phyloP scores from a whole-genome alignment of 768 basidiomycete genomes.

The Suillus subaureus region DNA sequence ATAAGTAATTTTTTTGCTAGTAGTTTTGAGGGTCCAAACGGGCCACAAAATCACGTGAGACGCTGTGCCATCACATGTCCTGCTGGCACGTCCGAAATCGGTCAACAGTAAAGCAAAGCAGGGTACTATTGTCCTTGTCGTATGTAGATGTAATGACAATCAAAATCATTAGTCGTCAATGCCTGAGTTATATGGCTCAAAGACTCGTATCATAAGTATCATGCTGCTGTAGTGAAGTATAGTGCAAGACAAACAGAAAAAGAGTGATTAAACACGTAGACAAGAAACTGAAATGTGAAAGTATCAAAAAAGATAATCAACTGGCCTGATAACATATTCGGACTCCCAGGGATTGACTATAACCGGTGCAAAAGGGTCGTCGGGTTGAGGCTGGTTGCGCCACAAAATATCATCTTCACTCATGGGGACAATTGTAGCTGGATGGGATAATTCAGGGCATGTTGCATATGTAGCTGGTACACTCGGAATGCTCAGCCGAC shows the following conservation, averaged over 20 bases:
- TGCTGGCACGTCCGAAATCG: no score
- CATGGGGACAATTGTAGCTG: not conserved
- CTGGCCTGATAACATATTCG: not conserved
- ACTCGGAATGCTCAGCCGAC: not conserved
- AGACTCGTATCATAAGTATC: not conserved
- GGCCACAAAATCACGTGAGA: no score
- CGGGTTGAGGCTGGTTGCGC: not conserved
- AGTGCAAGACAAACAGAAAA: not conserved
- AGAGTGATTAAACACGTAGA: not conserved
- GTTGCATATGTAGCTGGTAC: not conserved
- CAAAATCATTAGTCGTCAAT: not conserved
- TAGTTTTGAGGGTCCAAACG: no score
- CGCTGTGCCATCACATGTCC: no score
- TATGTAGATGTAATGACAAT: not conserved
- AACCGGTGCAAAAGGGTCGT: not conserved
- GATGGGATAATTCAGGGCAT: not conserved
- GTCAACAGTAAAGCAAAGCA: conserved; percentile 1
- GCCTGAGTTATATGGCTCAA: not conserved
- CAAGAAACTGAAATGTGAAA: not conserved
- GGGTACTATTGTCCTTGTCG: not conserved
- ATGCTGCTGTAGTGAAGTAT: not conserved
- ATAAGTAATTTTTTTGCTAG: no score
- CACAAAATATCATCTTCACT: not conserved
- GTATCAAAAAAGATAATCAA: not conserved
- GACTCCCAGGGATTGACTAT: not conserved